Evolutionary conservation across 441 rosid species (phyloP).

Genomic region (Breynia disticha): DNA sequence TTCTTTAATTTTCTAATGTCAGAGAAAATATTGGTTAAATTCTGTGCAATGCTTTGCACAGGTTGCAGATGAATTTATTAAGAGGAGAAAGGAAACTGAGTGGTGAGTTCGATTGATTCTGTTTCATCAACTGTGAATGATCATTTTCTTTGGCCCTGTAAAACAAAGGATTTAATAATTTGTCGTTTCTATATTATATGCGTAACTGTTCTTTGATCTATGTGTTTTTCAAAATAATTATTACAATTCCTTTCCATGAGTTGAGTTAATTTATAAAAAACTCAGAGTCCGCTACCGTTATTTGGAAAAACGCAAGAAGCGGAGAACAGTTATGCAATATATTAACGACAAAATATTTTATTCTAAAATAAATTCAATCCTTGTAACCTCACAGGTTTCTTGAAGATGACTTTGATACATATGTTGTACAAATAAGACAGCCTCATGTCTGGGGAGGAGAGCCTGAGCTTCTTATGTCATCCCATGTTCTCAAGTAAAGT

Average conservation of each 20-base stretch:
- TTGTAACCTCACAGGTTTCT: constrained; percentile 37
- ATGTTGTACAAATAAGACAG: constrained; percentile 45
- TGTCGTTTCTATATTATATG: too few species aligned
- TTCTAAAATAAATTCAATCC: too few species aligned
- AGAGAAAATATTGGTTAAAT: background rate
- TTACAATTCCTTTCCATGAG: constrained; percentile 15
- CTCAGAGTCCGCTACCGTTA: too few species aligned
- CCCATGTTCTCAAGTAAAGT: constrained; percentile 53
- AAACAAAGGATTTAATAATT: too few species aligned
- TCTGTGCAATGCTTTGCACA: constrained; percentile 15
- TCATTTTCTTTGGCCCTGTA: background rate
- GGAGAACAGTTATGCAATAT: too few species aligned
- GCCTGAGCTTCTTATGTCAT: constrained; percentile 68
- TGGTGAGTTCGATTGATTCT: constrained; percentile 29
- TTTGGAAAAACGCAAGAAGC: too few species aligned
- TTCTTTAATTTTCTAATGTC: constrained; percentile 1
- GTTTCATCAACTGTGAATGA: too few species aligned
- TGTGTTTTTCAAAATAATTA: constrained; percentile 65
- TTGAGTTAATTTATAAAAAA: too few species aligned
- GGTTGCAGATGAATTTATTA: constrained; percentile 68
- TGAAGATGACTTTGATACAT: constrained; percentile 55
- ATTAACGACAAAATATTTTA: too few species aligned
- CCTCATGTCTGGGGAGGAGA: constrained; percentile 80
- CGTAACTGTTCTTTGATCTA: constrained; percentile 3
- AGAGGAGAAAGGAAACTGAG: constrained; percentile 57